Percentiles rank a stretch among this genome's conserved stretches.
phyloP scores from a whole-genome alignment of 1,139 yeast species.

The Saccharomyces uvarum region DNA sequence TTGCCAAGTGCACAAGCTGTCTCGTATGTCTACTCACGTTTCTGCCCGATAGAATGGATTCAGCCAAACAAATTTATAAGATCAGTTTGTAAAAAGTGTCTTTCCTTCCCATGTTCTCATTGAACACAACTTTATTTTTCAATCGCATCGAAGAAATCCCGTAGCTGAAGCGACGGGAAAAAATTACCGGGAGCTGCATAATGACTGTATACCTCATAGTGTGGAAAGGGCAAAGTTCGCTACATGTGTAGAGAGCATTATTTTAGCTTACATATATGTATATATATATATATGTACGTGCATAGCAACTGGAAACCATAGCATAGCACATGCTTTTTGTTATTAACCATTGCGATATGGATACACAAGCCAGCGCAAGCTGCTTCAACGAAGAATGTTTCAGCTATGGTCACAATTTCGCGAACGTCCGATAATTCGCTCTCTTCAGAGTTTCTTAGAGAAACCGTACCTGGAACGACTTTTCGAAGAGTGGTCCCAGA shows the following conservation, averaged over 20 bases:
- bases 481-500: not conserved
- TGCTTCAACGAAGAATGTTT: not conserved
- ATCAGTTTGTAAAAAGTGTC: not conserved
- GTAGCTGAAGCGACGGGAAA: not conserved
- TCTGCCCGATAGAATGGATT: not conserved
- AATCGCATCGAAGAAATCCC: not conserved
- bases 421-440: not conserved
- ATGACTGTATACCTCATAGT: not conserved
- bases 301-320: not conserved
- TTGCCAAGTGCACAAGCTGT: not conserved
- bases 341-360: not conserved
- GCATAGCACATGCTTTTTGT: not conserved
- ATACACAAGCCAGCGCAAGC: not conserved
- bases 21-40: not conserved
- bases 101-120: not conserved
- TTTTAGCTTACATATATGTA: not conserved
- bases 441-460: not conserved
- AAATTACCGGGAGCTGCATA: not conserved
- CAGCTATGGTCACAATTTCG: not conserved
- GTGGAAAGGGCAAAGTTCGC: not conserved
- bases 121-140: slow-evolving; percentile 1
- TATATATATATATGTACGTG: not conserved
- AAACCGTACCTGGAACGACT: not conserved
- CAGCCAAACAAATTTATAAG: not conserved
- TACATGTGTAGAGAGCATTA: not conserved